phyloP scores from a whole-genome alignment of 1,284 basidiomycete species.

The Ceratobasidium sp. region DNA sequence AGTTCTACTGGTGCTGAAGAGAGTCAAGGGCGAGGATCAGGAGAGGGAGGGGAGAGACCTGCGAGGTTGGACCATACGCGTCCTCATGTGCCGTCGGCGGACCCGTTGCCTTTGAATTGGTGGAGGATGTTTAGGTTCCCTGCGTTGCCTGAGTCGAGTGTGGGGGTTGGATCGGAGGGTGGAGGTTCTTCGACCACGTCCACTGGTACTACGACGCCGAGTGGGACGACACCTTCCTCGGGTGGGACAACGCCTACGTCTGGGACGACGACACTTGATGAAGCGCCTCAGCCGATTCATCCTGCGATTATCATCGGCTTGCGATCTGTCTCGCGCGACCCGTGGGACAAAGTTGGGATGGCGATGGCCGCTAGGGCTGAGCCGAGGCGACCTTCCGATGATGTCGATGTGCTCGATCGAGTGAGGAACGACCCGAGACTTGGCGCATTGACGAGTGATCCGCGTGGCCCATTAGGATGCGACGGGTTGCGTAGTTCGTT shows the following conservation, averaged over 20 bases:
- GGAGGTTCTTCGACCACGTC: too few species aligned
- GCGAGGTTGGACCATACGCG: conserved; percentile 44
- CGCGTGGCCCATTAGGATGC: too few species aligned
- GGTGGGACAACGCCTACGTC: conserved; percentile 49
- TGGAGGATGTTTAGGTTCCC: conserved; percentile 85
- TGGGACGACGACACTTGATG: conserved; percentile 9
- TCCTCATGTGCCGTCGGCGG: conserved; percentile 25
- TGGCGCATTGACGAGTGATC: neutral
- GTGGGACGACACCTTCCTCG: too few species aligned
- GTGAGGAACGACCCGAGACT: too few species aligned
- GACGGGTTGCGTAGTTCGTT: too few species aligned
- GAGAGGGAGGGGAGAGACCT: too few species aligned
- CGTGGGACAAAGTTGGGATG: conserved; percentile 10
- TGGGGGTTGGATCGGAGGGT: too few species aligned
- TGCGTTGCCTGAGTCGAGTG: too few species aligned
- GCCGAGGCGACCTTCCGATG: too few species aligned
- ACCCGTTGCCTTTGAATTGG: conserved; percentile 65
- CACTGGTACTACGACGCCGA: too few species aligned
- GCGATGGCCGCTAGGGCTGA: neutral
- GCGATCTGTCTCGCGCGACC: conserved; percentile 28
- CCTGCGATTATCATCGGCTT: conserved; percentile 38
- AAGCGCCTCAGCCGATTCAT: conserved; percentile 18
- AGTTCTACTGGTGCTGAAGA: conserved; percentile 11
- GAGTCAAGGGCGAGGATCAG: neutral
- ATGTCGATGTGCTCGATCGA: too few species aligned